Percentiles rank a stretch among this genome's conserved stretches.
phyloP scores from a whole-genome alignment of 768 basidiomycete genomes.

The Megacollybia marginata region DNA sequence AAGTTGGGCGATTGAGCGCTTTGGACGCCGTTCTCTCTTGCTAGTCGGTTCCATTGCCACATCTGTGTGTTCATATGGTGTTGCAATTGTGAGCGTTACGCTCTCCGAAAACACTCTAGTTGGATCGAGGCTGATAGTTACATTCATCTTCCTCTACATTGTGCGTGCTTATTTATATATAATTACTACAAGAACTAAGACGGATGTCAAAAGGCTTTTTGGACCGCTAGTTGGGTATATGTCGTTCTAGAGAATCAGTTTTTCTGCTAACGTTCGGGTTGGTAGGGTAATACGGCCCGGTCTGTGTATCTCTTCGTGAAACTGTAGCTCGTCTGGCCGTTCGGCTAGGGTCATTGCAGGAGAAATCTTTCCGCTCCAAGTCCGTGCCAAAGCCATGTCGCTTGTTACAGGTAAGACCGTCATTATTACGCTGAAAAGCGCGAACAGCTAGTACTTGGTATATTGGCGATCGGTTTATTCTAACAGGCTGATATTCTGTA shows the following conservation, averaged over 20 bases:
- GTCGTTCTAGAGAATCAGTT: too few relatives aligned
- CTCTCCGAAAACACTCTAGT: conserved; percentile 33
- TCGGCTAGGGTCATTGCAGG: conserved; percentile 28
- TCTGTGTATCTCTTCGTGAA: conserved; percentile 11
- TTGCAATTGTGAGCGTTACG: conserved; percentile 44
- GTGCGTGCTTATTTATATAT: conserved; percentile 8
- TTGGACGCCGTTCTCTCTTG: conserved; percentile 77
- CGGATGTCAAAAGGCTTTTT: too few relatives aligned
- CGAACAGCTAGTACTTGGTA: too few relatives aligned
- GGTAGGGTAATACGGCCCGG: conserved; percentile 38
- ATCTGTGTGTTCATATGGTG: conserved; percentile 78
- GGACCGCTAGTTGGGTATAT: too few relatives aligned
- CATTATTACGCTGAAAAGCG: too few relatives aligned
- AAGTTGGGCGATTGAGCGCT: conserved; percentile 73
- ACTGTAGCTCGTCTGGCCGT: too few relatives aligned
- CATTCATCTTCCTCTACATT: conserved; percentile 46
- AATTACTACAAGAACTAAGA: too few relatives aligned
- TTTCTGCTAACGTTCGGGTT: too few relatives aligned
- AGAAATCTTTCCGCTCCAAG: conserved; percentile 77
- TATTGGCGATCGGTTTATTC: too few relatives aligned
- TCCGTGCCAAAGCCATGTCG: conserved; percentile 79
- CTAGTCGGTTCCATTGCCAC: conserved; percentile 76
- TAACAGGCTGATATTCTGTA: too few relatives aligned
- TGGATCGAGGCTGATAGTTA: conserved; percentile 55
- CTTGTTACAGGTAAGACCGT: conserved; percentile 31